phyloP scores from a whole-genome alignment of 1,139 yeast genomes.

The Taiozyma onychis region DNA sequence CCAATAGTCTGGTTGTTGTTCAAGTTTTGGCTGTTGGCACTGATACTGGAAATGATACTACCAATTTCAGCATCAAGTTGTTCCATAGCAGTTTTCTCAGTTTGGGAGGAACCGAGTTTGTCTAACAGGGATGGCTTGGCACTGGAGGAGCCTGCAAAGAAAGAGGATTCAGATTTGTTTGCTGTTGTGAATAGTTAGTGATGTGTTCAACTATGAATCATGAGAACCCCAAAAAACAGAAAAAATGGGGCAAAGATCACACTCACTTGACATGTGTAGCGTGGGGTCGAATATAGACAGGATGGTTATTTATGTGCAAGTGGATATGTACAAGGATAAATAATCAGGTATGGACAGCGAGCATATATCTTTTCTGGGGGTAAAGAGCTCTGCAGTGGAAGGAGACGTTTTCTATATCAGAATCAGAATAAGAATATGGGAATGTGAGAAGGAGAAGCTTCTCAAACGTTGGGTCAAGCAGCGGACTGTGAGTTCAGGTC shows the following conservation, averaged over 20 bases:
- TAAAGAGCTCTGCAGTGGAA: neutral
- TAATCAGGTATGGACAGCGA: neutral
- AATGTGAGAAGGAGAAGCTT: neutral
- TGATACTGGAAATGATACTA: slow-evolving; percentile 35
- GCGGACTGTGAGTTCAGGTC: neutral
- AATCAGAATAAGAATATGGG: too few species aligned
- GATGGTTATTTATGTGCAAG: neutral
- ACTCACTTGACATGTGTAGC: neutral
- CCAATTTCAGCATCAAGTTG: slow-evolving; percentile 36
- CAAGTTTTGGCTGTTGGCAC: slow-evolving; percentile 25
- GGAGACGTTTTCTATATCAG: too few species aligned
- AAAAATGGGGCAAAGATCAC: neutral
- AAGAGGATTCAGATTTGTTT: neutral
- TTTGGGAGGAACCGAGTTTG: slow-evolving; percentile 11
- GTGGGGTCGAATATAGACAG: neutral
- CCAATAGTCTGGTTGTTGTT: slow-evolving; percentile 7
- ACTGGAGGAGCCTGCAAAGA: neutral
- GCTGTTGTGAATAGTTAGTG: neutral
- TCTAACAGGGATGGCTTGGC: slow-evolving; percentile 1
- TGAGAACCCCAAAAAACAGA: neutral
- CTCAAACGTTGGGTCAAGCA: neutral
- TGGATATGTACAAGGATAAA: neutral
- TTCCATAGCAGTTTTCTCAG: slow-evolving; percentile 8
- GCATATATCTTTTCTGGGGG: neutral
- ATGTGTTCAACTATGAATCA: too few species aligned